Conservation (phyloP, 2,329 filamentous ascomycete species). For the Botrytis elliptica region DNA sequence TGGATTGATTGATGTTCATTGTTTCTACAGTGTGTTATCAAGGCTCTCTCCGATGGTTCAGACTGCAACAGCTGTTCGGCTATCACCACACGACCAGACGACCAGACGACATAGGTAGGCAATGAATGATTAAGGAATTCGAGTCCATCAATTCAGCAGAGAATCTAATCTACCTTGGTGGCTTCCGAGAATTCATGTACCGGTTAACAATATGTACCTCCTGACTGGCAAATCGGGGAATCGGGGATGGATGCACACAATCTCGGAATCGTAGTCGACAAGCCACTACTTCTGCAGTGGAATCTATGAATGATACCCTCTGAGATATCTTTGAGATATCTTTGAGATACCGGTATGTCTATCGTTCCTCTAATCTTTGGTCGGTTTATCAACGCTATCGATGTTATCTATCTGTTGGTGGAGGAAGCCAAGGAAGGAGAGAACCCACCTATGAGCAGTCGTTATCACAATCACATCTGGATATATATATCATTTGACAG, state of each 20-base stretch:
- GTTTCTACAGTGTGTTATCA: background rate
- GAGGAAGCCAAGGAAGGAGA: background rate
- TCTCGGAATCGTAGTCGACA: background rate
- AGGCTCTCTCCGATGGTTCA: background rate
- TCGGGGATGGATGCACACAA: background rate
- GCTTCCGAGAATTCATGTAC: background rate
- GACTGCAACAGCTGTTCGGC: background rate
- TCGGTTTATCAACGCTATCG: background rate
- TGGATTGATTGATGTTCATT: background rate
- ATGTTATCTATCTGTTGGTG: conserved; percentile 1
- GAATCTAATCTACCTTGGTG: background rate
- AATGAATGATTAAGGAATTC: background rate
- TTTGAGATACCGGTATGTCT: background rate
- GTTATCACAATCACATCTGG: background rate
- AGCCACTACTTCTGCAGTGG: background rate
- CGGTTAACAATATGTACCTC: background rate
- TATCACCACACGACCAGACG: too few species aligned
- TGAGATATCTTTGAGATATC: background rate
- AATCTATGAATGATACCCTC: background rate
- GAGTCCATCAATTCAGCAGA: background rate
- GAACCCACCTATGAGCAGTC: background rate
- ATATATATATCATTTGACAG: background rate
- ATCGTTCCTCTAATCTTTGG: background rate
- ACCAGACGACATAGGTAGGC: background rate
- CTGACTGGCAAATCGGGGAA: background rate